Percentiles rank a stretch among this genome's conserved stretches.
Evolutionary conservation across 164 flowering plant species (phyloP).

Genomic region (Umbilicus rupestris): DNA sequence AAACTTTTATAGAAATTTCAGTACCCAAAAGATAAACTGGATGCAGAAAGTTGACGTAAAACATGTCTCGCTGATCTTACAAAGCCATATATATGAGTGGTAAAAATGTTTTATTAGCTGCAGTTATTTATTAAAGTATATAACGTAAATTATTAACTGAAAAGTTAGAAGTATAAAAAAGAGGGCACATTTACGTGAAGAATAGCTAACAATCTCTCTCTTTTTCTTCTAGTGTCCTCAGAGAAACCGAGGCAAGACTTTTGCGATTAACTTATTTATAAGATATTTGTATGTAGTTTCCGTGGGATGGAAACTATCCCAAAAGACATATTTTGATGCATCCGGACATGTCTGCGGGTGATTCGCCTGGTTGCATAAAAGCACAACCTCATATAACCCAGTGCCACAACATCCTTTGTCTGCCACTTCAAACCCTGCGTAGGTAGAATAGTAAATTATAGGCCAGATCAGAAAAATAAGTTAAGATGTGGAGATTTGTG

Average conservation of each 20-base stretch:
- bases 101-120: too few relatives aligned
- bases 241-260: constrained; percentile 14
- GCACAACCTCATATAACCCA: background rate
- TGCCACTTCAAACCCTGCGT: constrained; percentile 2
- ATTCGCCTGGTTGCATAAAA: background rate
- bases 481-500: background rate
- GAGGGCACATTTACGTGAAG: too few relatives aligned
- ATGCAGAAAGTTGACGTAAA: too few relatives aligned
- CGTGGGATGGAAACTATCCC: constrained; percentile 56
- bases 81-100: too few relatives aligned
- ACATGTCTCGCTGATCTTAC: too few relatives aligned
- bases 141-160: too few relatives aligned
- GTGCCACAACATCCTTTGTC: constrained; percentile 11
- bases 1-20: too few relatives aligned
- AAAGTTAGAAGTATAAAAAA: too few relatives aligned
- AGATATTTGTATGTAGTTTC: constrained; percentile 21
- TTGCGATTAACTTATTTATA: background rate
- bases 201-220: too few relatives aligned
- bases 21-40: too few relatives aligned
- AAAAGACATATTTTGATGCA: constrained; percentile 35
- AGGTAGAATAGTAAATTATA: background rate
- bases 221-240: background rate
- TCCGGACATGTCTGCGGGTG: constrained; percentile 20
- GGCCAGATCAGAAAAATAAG: background rate
- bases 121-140: too few relatives aligned